Evolutionary conservation across 345 rosid species (phyloP).

Genomic region (Dimocarpus longan): DNA sequence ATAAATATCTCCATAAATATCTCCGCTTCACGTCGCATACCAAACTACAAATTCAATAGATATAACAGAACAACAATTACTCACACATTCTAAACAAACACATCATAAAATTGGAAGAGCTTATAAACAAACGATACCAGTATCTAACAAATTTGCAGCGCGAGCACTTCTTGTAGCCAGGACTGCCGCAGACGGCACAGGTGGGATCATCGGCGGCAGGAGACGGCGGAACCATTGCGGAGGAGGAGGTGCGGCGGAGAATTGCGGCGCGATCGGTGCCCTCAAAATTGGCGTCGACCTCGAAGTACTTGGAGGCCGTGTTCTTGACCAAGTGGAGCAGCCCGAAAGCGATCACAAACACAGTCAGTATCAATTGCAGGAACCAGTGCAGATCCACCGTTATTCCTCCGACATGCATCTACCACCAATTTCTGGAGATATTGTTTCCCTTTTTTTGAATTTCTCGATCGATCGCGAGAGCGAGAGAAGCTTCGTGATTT

Average conservation of each 20-base stretch:
- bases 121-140: slow-evolving; percentile 35
- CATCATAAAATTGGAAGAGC: neutral
- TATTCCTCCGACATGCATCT: slow-evolving; percentile 77
- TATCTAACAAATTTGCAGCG: slow-evolving; percentile 64
- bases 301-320: slow-evolving; percentile 89
- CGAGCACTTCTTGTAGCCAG: slow-evolving; percentile 43
- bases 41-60: neutral
- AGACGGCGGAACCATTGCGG: slow-evolving; percentile 5
- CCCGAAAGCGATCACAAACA: slow-evolving; percentile 54
- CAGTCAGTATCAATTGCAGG: slow-evolving; percentile 59
- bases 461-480: neutral
- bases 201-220: slow-evolving; percentile 4
- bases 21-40: neutral
- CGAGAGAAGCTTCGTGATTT: neutral
- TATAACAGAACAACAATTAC: neutral
- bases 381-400: slow-evolving; percentile 80
- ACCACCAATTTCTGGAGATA: slow-evolving; percentile 23
- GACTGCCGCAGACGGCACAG: slow-evolving; percentile 43
- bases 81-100: neutral
- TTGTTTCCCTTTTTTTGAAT: neutral
- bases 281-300: slow-evolving; percentile 78
- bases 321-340: slow-evolving; percentile 62
- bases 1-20: neutral
- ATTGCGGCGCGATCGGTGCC: slow-evolving; percentile 9
- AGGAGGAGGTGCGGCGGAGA: neutral